Evolutionary conservation across 2,329 filamentous ascomycete genomes (phyloP).

Genomic region (Stachybotrys echinatus): DNA sequence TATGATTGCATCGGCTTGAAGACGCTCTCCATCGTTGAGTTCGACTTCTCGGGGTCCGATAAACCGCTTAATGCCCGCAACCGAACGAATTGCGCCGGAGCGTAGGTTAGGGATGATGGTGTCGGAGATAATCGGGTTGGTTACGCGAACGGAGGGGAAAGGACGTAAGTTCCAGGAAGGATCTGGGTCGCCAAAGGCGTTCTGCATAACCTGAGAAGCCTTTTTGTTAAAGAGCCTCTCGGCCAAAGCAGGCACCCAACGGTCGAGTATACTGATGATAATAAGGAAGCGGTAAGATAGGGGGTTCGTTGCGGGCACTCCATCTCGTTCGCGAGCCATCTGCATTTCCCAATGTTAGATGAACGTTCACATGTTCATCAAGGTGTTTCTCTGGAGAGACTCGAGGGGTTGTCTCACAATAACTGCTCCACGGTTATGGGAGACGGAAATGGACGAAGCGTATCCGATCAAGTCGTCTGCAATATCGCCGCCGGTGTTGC

Average conservation of each 20-base stretch:
- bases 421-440: constrained; percentile 18
- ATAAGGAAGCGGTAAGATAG: constrained; percentile 26
- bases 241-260: constrained; percentile 9
- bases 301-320: constrained; percentile 22
- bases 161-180: constrained; percentile 19
- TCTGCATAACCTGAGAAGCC: constrained; percentile 9
- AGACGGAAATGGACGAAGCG: constrained; percentile 13
- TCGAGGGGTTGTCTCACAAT: constrained; percentile 8
- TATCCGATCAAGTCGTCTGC: constrained; percentile 24
- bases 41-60: constrained; percentile 17
- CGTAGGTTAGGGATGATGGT: constrained; percentile 26
- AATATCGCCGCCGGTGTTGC: constrained; percentile 29
- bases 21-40: constrained; percentile 20
- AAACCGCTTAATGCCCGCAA: constrained; percentile 20
- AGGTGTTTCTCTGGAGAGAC: neutral
- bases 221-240: constrained; percentile 10
- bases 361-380: neutral
- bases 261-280: constrained; percentile 20
- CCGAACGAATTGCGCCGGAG: constrained; percentile 26
- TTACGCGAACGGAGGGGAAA: constrained; percentile 17
- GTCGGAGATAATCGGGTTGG: constrained; percentile 20
- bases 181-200: constrained; percentile 13
- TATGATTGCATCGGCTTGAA: constrained; percentile 27
- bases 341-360: constrained; percentile 4
- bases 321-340: constrained; percentile 23